Base-by-base conservation (phyloP, 106 monocot genomes). In the Amphibolis antarctica region DNA sequence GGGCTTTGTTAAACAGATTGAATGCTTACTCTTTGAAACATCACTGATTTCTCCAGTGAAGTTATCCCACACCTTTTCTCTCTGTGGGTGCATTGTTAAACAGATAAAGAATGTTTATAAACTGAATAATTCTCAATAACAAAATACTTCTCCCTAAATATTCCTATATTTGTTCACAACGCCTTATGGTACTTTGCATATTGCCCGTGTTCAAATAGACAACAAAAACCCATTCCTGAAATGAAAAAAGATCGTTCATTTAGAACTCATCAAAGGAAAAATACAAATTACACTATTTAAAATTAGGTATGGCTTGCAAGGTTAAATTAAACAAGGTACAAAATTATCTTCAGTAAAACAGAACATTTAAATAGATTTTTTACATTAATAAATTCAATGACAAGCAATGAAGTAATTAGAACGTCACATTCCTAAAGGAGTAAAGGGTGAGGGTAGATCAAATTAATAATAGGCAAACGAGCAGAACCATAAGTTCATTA, bases 61-160 rank as follows among this genome's bases (percentile, higher is more conserved):
- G 52, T 79, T 79, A 91, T 46, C 86, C 80, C 71, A 83, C 70
- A 59, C 76, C 81, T 76, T 81, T 79, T 1, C 76, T 68, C 76
- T 80, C 74, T 11, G 66, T 55, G 3, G 55, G 69, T 78, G 76
- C 86, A 91, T 91, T 61, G 73, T 67, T 80, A 59, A 22, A 53
- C 36, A 64, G 24, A 46, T 58, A 77, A 68, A 53, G 29, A 65
- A 74, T 62, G 64, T 55, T 29, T 57, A 67, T 64, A 71, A 68
- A 66, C 60, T 64, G 59, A 74, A 23, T 84, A 75, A 75, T 78
- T 44, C 67, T 78, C 75, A 62, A 64, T 28, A 72, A 69, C 23
- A 72, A 24, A 45, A 56, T 64, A 68, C 50, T 44, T 67, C 75
- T 75, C 72, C 73, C 75, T 24, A 69, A 78, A 48, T 53, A 61